These are phyloP conservation scores for Cryptococcus jaspeensis DNA, from an alignment of 1,284 basidiomycete genomes.

Conservation along the genomic window DNA sequence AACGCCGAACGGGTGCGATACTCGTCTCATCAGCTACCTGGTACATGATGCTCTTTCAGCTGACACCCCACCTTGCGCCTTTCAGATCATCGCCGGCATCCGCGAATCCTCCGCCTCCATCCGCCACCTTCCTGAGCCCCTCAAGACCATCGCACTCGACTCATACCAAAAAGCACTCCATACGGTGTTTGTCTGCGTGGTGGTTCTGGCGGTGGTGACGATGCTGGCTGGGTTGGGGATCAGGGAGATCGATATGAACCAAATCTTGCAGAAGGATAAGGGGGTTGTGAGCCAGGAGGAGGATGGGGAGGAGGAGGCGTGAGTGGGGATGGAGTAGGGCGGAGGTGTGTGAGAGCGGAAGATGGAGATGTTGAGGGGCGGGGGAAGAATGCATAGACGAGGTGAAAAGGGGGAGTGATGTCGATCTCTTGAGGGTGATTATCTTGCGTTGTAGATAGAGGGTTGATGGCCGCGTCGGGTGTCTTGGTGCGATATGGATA, in stretches of 20 bases:
- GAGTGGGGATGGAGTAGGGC: too few relatives aligned
- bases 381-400: not conserved
- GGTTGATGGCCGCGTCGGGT: too few relatives aligned
- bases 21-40: slow-evolving; percentile 48
- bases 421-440: too few relatives aligned
- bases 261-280: slow-evolving; percentile 1
- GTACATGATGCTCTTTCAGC: too few relatives aligned
- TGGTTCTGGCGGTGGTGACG: slow-evolving; percentile 48
- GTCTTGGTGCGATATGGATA: too few relatives aligned
- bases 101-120: slow-evolving; percentile 82
- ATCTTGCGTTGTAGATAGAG: too few relatives aligned
- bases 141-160: slow-evolving; percentile 68
- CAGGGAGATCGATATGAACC: slow-evolving; percentile 37
- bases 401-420: too few relatives aligned
- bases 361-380: not conserved
- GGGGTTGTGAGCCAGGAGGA: not conserved
- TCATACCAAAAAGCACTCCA: slow-evolving; percentile 81
- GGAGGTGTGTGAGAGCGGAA: not conserved
- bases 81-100: slow-evolving; percentile 54
- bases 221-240: slow-evolving; percentile 37
- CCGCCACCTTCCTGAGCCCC: slow-evolving; percentile 62
- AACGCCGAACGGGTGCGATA: slow-evolving; percentile 67
- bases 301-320: slow-evolving; percentile 2
- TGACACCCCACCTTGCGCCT: not conserved
- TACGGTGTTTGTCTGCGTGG: slow-evolving; percentile 79